These are phyloP conservation scores for Fusarium tricinctum DNA, from an alignment of 2,329 filamentous ascomycete genomes.

Conservation along the genomic window DNA sequence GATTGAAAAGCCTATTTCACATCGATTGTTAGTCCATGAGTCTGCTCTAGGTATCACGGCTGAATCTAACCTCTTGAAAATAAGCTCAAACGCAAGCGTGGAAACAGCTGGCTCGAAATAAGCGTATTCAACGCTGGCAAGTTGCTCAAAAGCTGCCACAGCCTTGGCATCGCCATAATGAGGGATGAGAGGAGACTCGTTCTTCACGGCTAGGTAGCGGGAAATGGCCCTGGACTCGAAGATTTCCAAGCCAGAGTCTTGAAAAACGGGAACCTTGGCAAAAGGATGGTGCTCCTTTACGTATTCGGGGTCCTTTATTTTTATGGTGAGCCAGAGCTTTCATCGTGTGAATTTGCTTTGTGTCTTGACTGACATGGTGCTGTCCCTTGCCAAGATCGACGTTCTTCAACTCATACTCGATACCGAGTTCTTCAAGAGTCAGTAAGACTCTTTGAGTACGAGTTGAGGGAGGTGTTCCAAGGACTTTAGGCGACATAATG, in stretches of 20 bases:
- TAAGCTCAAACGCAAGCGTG: background rate
- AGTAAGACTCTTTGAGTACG: background rate
- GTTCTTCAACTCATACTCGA: background rate
- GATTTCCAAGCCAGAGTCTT: background rate
- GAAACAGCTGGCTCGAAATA: slow-evolving; percentile 7
- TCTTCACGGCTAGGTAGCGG: background rate
- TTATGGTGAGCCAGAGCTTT: too few relatives aligned
- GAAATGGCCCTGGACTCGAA: slow-evolving; percentile 4
- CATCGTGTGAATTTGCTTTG: too few relatives aligned
- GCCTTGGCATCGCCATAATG: background rate
- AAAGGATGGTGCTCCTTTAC: slow-evolving; percentile 1
- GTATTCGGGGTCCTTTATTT: background rate
- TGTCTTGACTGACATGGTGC: background rate
- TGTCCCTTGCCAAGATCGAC: background rate
- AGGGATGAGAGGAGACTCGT: background rate
- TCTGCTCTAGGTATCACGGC: too few relatives aligned
- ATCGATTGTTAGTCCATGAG: too few relatives aligned
- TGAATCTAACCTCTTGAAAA: slow-evolving; percentile 1
- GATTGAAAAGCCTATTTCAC: background rate
- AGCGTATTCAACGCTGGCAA: background rate
- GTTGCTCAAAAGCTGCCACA: slow-evolving; percentile 1
- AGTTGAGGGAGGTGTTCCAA: background rate
- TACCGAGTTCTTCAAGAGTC: background rate
- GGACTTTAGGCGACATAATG: background rate
- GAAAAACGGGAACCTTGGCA: background rate